These are phyloP conservation scores for Dendrothele bispora DNA, from an alignment of 768 basidiomycete genomes.

Conservation along the genomic window DNA sequence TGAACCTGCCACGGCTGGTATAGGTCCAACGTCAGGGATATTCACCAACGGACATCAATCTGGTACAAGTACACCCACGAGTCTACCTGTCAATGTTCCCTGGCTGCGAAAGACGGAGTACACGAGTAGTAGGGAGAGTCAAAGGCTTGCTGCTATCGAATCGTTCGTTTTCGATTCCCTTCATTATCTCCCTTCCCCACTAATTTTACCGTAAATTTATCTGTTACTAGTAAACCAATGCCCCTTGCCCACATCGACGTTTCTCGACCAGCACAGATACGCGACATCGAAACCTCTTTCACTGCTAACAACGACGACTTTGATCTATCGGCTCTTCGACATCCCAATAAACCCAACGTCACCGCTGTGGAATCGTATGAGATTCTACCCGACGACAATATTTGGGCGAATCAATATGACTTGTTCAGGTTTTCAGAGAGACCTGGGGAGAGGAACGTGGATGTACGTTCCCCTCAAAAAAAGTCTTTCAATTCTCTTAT, in stretches of 20 bases:
- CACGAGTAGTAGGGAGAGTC: constrained; percentile 61
- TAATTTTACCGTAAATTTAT: neutral
- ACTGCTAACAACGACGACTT: constrained; percentile 58
- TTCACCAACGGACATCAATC: constrained; percentile 34
- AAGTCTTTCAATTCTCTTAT: neutral
- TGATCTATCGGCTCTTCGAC: constrained; percentile 57
- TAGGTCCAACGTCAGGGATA: constrained; percentile 34
- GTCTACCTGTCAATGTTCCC: constrained; percentile 64
- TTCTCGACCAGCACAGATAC: constrained; percentile 71
- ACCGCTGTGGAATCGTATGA: constrained; percentile 81
- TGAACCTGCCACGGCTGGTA: constrained; percentile 60
- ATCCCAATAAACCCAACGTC: constrained; percentile 78
- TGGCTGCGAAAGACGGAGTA: constrained; percentile 96
- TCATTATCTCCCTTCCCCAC: neutral
- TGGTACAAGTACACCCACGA: constrained; percentile 34
- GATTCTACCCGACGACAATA: constrained; percentile 78
- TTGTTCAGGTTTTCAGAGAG: constrained; percentile 84
- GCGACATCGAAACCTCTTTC: constrained; percentile 80
- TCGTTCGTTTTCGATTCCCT: constrained; percentile 40
- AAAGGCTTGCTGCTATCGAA: constrained; percentile 47
- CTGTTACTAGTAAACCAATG: constrained; percentile 44
- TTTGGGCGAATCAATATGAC: constrained; percentile 91
- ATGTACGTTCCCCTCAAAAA: constrained; percentile 43
- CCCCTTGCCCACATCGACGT: constrained; percentile 59
- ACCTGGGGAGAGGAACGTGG: constrained; percentile 73